Percentiles rank a stretch among this genome's conserved stretches.
phyloP scores from a whole-genome alignment of 2,329 filamentous ascomycete genomes.

The Cladosporium sp. region DNA sequence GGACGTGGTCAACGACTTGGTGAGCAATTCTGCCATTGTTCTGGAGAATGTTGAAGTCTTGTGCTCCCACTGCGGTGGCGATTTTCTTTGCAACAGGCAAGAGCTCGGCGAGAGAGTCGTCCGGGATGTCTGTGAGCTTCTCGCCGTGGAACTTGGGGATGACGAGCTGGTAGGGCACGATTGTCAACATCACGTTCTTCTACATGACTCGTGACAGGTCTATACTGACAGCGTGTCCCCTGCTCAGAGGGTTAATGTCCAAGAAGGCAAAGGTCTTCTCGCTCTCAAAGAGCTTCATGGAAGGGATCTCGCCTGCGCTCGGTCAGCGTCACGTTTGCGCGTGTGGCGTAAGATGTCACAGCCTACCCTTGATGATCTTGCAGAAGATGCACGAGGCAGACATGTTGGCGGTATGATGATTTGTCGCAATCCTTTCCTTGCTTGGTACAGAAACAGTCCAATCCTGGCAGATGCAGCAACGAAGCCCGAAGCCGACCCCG shows the following conservation, averaged over 20 bases:
- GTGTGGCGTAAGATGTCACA: neutral
- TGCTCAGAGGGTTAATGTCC: conserved; percentile 85
- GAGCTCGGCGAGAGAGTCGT: conserved; percentile 78
- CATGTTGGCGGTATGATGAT: conserved; percentile 18
- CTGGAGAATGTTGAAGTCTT: conserved; percentile 89
- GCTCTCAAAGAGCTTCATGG: conserved; percentile 92
- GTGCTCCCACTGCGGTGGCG: conserved; percentile 67
- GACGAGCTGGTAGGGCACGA: conserved; percentile 62
- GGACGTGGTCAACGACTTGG: conserved; percentile 87
- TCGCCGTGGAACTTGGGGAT: conserved; percentile 89
- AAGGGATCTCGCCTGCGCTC: conserved; percentile 80
- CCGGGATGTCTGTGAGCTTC: conserved; percentile 88
- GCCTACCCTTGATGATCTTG: conserved; percentile 87
- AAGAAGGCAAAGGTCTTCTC: conserved; percentile 93
- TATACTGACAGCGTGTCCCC: conserved; percentile 75
- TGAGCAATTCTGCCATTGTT: conserved; percentile 93
- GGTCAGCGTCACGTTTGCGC: neutral
- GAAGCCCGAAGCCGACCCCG: neutral
- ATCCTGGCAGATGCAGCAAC: neutral
- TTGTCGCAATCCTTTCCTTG: neutral
- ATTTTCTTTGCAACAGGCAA: conserved; percentile 87
- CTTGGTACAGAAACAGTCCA: neutral
- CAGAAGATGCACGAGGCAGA: conserved; percentile 83
- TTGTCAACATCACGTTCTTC: conserved; percentile 1
- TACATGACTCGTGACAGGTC: neutral